Evolutionary conservation across 768 basidiomycete genomes (phyloP).

Genomic region (Clathrus columnatus): DNA sequence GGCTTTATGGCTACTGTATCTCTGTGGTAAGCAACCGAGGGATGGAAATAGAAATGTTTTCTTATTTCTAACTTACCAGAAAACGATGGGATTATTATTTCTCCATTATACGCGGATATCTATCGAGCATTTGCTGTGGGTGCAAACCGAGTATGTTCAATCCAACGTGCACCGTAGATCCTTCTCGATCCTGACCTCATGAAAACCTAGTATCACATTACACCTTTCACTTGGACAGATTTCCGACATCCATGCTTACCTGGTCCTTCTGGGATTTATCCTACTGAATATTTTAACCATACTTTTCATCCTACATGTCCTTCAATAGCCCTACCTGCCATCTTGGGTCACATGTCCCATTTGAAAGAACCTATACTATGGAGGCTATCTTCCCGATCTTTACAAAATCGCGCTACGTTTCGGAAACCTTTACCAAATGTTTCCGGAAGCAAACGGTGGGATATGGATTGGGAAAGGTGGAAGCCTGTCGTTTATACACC

Average conservation of each 20-base stretch:
- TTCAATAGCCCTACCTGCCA: slow-evolving; percentile 60
- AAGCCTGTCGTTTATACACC: slow-evolving; percentile 28
- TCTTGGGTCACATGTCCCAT: slow-evolving; percentile 59
- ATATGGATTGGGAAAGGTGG: slow-evolving; percentile 61
- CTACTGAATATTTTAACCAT: slow-evolving; percentile 33
- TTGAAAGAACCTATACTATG: slow-evolving; percentile 22
- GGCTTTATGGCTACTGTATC: slow-evolving; percentile 78
- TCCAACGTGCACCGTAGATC: neutral
- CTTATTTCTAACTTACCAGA: neutral
- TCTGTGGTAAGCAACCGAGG: slow-evolving; percentile 18
- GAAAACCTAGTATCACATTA: slow-evolving; percentile 48
- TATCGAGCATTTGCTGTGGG: slow-evolving; percentile 37
- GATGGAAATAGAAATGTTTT: neutral
- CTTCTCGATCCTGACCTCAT: slow-evolving; percentile 16
- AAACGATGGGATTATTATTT: neutral
- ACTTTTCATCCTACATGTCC: slow-evolving; percentile 42
- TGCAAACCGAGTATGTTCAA: slow-evolving; percentile 46
- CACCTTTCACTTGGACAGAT: slow-evolving; percentile 48
- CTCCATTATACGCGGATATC: neutral
- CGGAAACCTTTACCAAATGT: slow-evolving; percentile 12
- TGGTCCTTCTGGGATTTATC: neutral
- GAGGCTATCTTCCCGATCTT: slow-evolving; percentile 7
- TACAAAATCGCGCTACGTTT: neutral
- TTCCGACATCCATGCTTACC: slow-evolving; percentile 28
- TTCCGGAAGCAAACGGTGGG: slow-evolving; percentile 47